A percentile compares a stretch with the other conserved stretches of the same genome.
Evolutionary conservation across 2,329 filamentous ascomycete genomes (phyloP).

Genomic region (Fusarium praegraminearum): DNA sequence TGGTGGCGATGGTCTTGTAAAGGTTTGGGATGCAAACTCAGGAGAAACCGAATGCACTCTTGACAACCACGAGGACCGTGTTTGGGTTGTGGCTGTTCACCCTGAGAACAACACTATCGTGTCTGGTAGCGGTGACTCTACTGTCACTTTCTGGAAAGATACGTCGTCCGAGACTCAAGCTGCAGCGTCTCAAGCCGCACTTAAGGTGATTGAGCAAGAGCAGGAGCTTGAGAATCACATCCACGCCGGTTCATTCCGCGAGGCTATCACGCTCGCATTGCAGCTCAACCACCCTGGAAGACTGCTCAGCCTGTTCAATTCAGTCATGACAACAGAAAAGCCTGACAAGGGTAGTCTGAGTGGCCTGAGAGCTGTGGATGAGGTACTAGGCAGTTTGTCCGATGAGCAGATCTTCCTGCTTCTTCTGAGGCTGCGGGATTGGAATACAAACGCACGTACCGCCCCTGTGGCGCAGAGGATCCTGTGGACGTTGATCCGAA

Average conservation of each 20-base stretch:
- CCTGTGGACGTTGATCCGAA: slow-evolving; percentile 80
- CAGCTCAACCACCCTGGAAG: slow-evolving; percentile 94
- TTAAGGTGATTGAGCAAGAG: slow-evolving; percentile 89
- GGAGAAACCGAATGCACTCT: slow-evolving; percentile 90
- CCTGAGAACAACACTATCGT: slow-evolving; percentile 78
- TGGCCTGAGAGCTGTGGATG: slow-evolving; percentile 79
- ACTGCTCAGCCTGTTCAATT: slow-evolving; percentile 84
- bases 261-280: slow-evolving; percentile 91
- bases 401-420: slow-evolving; percentile 89
- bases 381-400: slow-evolving; percentile 81
- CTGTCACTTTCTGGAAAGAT: slow-evolving; percentile 95
- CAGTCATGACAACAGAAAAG: slow-evolving; percentile 74
- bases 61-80: slow-evolving; percentile 96
- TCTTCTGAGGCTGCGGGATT: slow-evolving; percentile 86
- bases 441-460: slow-evolving; percentile 96
- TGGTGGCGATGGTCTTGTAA: slow-evolving; percentile 93
- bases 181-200: slow-evolving; percentile 77
- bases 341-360: slow-evolving; percentile 73
- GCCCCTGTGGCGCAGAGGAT: slow-evolving; percentile 88
- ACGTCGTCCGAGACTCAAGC: slow-evolving; percentile 85
- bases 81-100: slow-evolving; percentile 88
- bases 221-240: slow-evolving; percentile 96
- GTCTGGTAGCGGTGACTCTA: slow-evolving; percentile 92
- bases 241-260: slow-evolving; percentile 85
- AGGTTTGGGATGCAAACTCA: slow-evolving; percentile 90